Base-by-base conservation (phyloP, 495 filamentous ascomycete species). In the Trichoderma gamsii region DNA sequence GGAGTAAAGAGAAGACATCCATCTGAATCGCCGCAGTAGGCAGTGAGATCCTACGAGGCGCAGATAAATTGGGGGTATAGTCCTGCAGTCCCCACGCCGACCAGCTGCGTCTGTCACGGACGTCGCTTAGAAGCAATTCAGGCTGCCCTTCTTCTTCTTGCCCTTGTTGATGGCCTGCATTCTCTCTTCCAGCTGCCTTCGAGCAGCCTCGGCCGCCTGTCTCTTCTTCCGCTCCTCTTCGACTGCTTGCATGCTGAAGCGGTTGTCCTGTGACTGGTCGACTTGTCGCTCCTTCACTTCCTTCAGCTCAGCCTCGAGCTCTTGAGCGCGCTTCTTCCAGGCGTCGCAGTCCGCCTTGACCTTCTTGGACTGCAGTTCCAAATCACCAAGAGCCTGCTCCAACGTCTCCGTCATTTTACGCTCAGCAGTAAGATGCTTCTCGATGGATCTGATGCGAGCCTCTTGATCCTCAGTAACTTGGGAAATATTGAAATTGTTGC, bases 341-440 rank as follows among this genome's bases (percentile, higher is more conserved):
- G 81, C 85, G n/a, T 98, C 93, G 75, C 89, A 87, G 74, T 99
- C 95, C 41, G 81, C 79, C 82, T 93, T 96, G 78, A 90, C 85
- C 79, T 91, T 91, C 78, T 90, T 93, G 74, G 87, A 90, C 71
- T 94, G 91, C 64, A 85, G 81, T 78, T 99, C 95, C 21, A 98
- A 88, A 73, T 98, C 96, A 8, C 91, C 92, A 51, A 99, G 84
- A 29, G 95, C 96, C 79, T 98, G 94, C 75, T 99, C 95, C 41
- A 99, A 84, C 41, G 93, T 97, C 23, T 90, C 86, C 6, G 94
- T 98, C 32, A 99, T 88, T 74, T 98, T 94, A 76, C 96, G 97
- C 82, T 99, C 95, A 32, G 96, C 93, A 69, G 89, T 90, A 41
- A 99, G 86, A 75, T 98, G 93, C 82, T 97, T 97, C 82, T 98